Evolutionary conservation across 228 moss, liverwort and hornwort species (phyloP), one percentile per base, ranked within the genome.

Genomic region (Sphagnum fallax): DNA sequence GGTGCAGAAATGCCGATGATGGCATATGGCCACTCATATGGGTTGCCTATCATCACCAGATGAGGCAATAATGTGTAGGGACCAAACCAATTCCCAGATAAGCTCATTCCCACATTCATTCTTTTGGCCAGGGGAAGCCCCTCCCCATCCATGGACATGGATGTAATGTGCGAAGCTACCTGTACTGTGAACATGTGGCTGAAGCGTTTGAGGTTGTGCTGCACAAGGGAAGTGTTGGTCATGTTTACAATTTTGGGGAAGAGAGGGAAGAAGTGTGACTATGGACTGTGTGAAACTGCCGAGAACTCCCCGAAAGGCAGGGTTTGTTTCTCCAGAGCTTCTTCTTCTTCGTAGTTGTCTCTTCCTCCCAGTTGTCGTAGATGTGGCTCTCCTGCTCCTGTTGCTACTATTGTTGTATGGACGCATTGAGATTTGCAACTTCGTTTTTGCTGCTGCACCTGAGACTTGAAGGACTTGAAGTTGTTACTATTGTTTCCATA

Each of bases 21-120:
- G 93, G 93, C 93, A 0, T 93, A 90, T 52, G 85, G 83, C 5
- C 76, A 87, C 50, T 90, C 90, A 0, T 93, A 93, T 61, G 87
- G 84, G 0, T 80, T 93, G 7, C 90, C 90, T 0, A 78, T 90
- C 77, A 93, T 93, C 83, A 93, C 90, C 50, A 90, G 90, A 3
- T 83, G 93, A 0, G 93, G 93, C 0, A 93, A 93, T 77, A 93
- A 93, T 70, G 93, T 90, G 48, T 93, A 93, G 18, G 93, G 90
- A 0, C 83, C 89, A 0, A 93, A 93, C 52, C 93, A 93, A 68
- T 93, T 93, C 32, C 93, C 93, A 0, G 93, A 93, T 80, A 93
- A 93, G 83, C 80, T 93, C 5, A 87, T 93, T 10, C 93, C 93
- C 4, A 93, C 90, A 89, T 93, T 93, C 76, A 89, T 90, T 11